These are phyloP conservation scores for Talaromyces sp. DNA, from an alignment of 2,329 filamentous ascomycete genomes.

Conservation along the genomic window DNA sequence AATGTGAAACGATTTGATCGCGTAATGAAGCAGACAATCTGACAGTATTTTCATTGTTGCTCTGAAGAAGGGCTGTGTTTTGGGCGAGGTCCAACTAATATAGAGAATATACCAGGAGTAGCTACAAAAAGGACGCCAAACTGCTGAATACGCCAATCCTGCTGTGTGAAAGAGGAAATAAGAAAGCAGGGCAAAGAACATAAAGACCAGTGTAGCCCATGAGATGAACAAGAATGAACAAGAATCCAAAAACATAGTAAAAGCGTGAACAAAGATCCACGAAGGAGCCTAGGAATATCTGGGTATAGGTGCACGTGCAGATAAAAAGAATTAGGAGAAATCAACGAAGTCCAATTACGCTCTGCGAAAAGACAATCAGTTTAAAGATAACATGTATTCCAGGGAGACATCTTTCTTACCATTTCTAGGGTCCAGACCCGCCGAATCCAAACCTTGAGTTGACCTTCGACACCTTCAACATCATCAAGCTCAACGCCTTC, in stretches of 20 bases:
- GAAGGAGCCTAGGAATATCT: constrained; percentile 24
- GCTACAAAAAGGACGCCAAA: constrained; percentile 14
- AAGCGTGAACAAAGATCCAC: constrained; percentile 15
- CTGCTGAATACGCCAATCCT: constrained; percentile 23
- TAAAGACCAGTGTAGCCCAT: too few relatives aligned
- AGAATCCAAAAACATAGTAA: constrained; percentile 6
- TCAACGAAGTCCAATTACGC: constrained; percentile 77
- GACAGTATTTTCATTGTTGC: constrained; percentile 13
- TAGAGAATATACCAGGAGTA: constrained; percentile 14
- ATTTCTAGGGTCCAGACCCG: constrained; percentile 99
- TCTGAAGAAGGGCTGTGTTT: background rate
- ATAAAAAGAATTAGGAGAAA: constrained; percentile 17
- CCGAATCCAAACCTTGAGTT: constrained; percentile 96
- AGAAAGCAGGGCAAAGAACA: constrained; percentile 8
- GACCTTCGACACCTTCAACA: constrained; percentile 87
- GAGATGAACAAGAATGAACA: constrained; percentile 8
- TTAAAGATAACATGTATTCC: background rate
- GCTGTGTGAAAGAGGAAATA: constrained; percentile 13
- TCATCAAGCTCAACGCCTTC: constrained; percentile 90
- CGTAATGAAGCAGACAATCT: too few relatives aligned
- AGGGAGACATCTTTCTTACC: constrained; percentile 48
- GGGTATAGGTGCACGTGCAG: constrained; percentile 25
- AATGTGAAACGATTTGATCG: background rate
- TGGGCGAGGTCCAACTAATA: constrained; percentile 10
- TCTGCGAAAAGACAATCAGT: constrained; percentile 52